Evolutionary conservation across 2,329 filamentous ascomycete species (phyloP).

Genomic region (Lachnellula arida): DNA sequence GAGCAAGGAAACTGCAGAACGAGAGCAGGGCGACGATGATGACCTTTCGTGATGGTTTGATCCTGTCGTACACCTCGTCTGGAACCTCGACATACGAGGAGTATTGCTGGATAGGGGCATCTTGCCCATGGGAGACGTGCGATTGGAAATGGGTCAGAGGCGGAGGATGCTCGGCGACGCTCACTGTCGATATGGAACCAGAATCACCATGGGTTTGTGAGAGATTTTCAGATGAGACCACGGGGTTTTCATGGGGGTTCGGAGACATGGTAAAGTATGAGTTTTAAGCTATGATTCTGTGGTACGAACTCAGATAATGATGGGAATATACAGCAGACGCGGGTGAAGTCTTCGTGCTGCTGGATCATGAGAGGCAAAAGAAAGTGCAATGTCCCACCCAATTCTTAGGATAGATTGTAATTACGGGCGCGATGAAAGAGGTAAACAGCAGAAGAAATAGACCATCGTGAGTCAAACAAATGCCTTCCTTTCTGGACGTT

Average conservation of each 20-base stretch:
- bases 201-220: constrained; percentile 8
- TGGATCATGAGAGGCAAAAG: constrained; percentile 13
- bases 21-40: constrained; percentile 65
- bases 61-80: constrained; percentile 59
- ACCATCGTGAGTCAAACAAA: constrained; percentile 4
- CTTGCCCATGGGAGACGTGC: constrained; percentile 27
- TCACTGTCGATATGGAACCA: constrained; percentile 19
- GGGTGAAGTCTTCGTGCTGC: neutral
- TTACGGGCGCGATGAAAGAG: neutral
- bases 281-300: constrained; percentile 10
- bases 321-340: neutral
- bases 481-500: neutral
- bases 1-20: constrained; percentile 71
- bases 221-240: constrained; percentile 5
- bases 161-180: constrained; percentile 8
- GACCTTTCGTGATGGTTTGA: constrained; percentile 57
- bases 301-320: constrained; percentile 11
- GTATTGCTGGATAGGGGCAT: constrained; percentile 27
- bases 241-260: constrained; percentile 16
- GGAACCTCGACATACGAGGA: constrained; percentile 26
- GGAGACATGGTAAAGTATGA: constrained; percentile 20
- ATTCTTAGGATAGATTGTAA: neutral
- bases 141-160: constrained; percentile 21
- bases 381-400: neutral
- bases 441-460: neutral